Evolutionary conservation across 352 stramenopile genomes (phyloP), one percentile per base, ranked within the genome.

Genomic region (Globisporangium echinulatum): DNA sequence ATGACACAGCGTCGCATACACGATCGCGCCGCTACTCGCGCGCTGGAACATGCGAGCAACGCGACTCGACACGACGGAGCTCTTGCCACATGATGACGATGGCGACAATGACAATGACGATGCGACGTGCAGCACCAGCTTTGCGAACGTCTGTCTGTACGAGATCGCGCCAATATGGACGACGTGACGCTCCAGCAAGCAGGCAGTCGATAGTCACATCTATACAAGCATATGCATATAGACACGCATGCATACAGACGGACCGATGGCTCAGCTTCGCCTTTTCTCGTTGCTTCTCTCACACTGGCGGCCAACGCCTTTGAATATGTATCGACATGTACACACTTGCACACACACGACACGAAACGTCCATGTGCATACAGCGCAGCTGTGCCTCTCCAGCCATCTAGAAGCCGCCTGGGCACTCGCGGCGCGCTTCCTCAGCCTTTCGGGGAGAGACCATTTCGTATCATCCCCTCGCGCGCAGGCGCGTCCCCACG

Each of bases 241-340:
- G 33, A 62, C 19, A 63, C 47, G 48, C 46, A 61, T 9, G 15
- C 8, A 38, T 14, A 54, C 40, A 33, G 4, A 11, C 10, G 13
- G 14, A 14, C 33, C 2, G 64, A 77, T 87, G 71, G 64, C 75
- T 89, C 77, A 87, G 77, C 60, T 87, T 89, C 77, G 77, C 79
- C 79, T 89, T 87, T 85, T 82, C 60, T 66, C 70, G 54, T 8
- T 60, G 25, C 25, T 46, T 77, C 66, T 83, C 64, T 79, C 74
- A 69, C 17, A 49, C 55, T 40, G 40, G 54, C 38, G 53, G 47
- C 25, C 53, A 59, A 39, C 33, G 38, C 47, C 46, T 54, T 14
- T 33, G 25, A 33, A 33, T 33, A 33, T 33, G 25, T 33, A 33
- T 33, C 25, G 25, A 33, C 25, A 33, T 33, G 25, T n/a, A 57